Base-by-base conservation (phyloP, 768 basidiomycete species). In the Trametes maxima region DNA sequence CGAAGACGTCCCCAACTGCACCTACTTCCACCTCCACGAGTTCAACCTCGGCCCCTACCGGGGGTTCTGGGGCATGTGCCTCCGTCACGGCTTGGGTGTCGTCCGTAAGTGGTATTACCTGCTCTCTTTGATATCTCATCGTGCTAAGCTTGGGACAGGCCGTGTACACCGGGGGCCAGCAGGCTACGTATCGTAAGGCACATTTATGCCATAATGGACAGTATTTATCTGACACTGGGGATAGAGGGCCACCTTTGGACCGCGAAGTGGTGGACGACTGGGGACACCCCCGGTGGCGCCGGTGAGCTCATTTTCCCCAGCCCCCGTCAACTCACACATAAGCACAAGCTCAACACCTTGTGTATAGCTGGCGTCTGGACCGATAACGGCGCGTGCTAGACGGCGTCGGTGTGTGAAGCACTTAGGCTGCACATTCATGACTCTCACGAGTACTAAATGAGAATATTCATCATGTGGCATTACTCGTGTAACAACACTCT, bases 261-360 rank as follows among this genome's bases (percentile, higher is more conserved):
- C 16, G 84, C 82, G 17, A 75, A 80, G 70, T 87, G 85, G 85
- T 86, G 85, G 85, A 86, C 85, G 11, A 72, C 82, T 64, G 80
- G 75, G 19, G 85, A 88, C 61, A 79, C 74, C 40, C 85, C 85
- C 13, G 84, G 84, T 59, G 80, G 78, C 6, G 50, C 78, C 51
- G 80, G 82, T 82, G 63, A 61, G 79, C 14, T 2, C 16, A n/a
- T 33, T 36, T 19, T 6, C 33, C 13, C 21, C 17, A 3, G 24
- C 1, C 7, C 2, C 13, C 36, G 4, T 24, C 8, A 33, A 5
- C 13, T 37, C 10, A 22, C 37, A 2, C 22, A 16, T n/a, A n/a
- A n/a, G n/a, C 40, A 14, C 54, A n/a, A 13, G 5, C 21, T 24
- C 12, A 19, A 13, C 21, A 46, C 45, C 8, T 11, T 46, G 21